phyloP scores from a whole-genome alignment of 257 asterid genomes.

The Verbena officinalis region DNA sequence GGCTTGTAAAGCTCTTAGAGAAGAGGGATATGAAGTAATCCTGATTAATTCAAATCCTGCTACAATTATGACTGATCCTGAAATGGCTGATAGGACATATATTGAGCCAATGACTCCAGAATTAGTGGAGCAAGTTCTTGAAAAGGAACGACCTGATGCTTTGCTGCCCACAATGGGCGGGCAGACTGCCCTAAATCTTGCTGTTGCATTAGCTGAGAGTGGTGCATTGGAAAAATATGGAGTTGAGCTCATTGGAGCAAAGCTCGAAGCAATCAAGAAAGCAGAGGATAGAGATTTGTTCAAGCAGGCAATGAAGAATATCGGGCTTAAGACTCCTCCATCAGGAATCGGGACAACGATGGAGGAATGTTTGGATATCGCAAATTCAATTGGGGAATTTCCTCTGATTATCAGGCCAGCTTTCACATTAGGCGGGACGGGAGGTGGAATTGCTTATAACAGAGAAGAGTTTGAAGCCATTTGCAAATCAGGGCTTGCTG shows the following conservation, averaged over 20 bases:
- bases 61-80: constrained; percentile 97
- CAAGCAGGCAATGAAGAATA: constrained; percentile 89
- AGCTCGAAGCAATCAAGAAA: constrained; percentile 92
- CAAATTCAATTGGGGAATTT: constrained; percentile 80
- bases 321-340: constrained; percentile 94
- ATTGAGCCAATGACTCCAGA: constrained; percentile 99
- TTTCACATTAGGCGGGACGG: constrained; percentile 93
- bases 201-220: constrained; percentile 90
- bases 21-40: constrained; percentile 94
- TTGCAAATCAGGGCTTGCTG: constrained; percentile 93
- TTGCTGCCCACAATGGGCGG: constrained; percentile 98
- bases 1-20: constrained; percentile 96
- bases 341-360: constrained; percentile 92
- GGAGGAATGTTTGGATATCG: constrained; percentile 86
- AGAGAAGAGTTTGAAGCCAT: constrained; percentile 93
- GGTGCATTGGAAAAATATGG: constrained; percentile 97
- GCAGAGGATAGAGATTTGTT: constrained; percentile 97
- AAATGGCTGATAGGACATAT: constrained; percentile 86
- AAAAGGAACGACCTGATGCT: constrained; percentile 96
- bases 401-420: constrained; percentile 97
- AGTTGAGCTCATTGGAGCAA: constrained; percentile 94
- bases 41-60: constrained; percentile 95
- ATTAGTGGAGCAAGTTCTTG: constrained; percentile 90
- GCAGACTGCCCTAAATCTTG: constrained; percentile 94
- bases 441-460: constrained; percentile 98